A percentile compares a stretch with the other conserved stretches of the same genome.
Conservation (phyloP, 768 basidiomycete genomes). For the Boletus huronensis region DNA sequence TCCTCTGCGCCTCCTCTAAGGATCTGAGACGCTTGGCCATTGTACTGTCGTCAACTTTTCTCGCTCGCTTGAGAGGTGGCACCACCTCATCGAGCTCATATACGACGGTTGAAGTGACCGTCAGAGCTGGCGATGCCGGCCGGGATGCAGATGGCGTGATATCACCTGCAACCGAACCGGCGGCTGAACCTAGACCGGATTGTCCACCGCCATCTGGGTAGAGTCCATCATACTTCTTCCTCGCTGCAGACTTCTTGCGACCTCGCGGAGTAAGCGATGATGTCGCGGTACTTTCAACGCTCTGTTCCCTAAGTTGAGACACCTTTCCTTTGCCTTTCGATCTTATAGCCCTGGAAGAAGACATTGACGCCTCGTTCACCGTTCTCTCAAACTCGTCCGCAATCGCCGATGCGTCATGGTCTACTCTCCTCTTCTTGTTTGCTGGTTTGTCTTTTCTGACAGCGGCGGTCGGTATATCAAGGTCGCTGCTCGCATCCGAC, state of each 20-base stretch:
- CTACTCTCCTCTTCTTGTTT: constrained; percentile 62
- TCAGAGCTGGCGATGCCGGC: constrained; percentile 61
- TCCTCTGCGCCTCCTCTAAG: constrained; percentile 79
- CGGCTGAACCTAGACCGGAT: constrained; percentile 47
- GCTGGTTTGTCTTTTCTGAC: constrained; percentile 42
- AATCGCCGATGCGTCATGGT: constrained; percentile 36
- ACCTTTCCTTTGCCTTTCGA: constrained; percentile 55
- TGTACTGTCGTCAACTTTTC: constrained; percentile 67
- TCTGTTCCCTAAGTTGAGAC: constrained; percentile 47
- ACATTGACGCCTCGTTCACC: constrained; percentile 36
- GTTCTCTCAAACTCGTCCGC: constrained; percentile 51
- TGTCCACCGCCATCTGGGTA: constrained; percentile 50
- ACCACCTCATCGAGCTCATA: constrained; percentile 70
- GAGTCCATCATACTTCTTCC: constrained; percentile 54
- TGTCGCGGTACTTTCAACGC: constrained; percentile 49
- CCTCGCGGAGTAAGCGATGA: constrained; percentile 44
- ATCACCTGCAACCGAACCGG: constrained; percentile 57
- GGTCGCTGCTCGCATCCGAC: constrained; percentile 60
- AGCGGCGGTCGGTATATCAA: constrained; percentile 40
- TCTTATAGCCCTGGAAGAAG: constrained; percentile 34
- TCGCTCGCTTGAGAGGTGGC: constrained; percentile 71
- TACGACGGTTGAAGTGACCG: constrained; percentile 54
- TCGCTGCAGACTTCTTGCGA: constrained; percentile 54
- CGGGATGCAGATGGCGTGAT: constrained; percentile 65
- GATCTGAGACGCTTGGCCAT: constrained; percentile 74